Evolutionary conservation across 2,329 filamentous ascomycete species (phyloP).

Genomic region (Aspergillus sp.): DNA sequence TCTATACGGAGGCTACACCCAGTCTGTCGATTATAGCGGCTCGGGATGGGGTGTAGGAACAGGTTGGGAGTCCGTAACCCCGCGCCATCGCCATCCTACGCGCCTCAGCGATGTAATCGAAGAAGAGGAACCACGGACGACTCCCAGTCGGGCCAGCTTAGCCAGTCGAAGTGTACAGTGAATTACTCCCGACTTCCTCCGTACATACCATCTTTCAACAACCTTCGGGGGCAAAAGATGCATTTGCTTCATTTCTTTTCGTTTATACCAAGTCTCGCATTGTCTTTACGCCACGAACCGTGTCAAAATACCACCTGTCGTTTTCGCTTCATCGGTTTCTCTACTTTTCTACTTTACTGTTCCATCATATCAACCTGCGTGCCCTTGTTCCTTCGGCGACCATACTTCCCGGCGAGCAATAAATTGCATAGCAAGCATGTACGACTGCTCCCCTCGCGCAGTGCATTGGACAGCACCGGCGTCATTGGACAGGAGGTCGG

Average conservation of each 20-base stretch:
- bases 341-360: conserved; percentile 11
- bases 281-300: conserved; percentile 3
- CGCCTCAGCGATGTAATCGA: conserved; percentile 85
- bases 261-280: background rate
- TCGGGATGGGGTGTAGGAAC: conserved; percentile 65
- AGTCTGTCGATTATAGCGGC: conserved; percentile 65
- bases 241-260: conserved; percentile 7
- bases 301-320: conserved; percentile 9
- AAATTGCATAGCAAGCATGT: background rate
- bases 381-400: background rate
- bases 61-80: conserved; percentile 74
- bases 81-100: conserved; percentile 80
- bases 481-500: conserved; percentile 14
- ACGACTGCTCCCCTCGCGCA: background rate
- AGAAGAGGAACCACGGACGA: conserved; percentile 76
- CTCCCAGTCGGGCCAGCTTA: conserved; percentile 60
- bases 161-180: conserved; percentile 45
- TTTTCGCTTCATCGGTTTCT: background rate
- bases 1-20: conserved; percentile 33
- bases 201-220: conserved; percentile 17
- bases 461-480: conserved; percentile 8
- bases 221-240: conserved; percentile 7
- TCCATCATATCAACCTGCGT: background rate
- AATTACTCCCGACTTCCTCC: conserved; percentile 9
- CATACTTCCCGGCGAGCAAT: background rate